Evolutionary conservation across 2,329 filamentous ascomycete genomes (phyloP).

Genomic region (Cryphonectria naterciae): DNA sequence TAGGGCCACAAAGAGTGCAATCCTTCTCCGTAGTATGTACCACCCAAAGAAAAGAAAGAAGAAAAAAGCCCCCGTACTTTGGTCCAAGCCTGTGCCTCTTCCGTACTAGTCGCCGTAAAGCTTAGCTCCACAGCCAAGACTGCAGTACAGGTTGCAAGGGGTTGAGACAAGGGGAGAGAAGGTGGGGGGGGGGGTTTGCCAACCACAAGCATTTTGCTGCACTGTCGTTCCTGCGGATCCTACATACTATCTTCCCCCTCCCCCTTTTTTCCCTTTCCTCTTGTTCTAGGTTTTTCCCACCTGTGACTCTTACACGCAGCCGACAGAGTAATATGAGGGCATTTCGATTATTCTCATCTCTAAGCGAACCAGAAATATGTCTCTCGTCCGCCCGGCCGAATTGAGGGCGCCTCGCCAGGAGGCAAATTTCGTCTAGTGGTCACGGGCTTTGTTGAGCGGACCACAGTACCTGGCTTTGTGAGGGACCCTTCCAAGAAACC

Average conservation of each 20-base stretch:
- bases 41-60: not conserved
- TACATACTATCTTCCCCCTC: not conserved
- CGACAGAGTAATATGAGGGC: not conserved
- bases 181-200: not conserved
- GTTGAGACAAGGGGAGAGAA: slow-evolving; percentile 12
- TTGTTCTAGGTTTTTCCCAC: not conserved
- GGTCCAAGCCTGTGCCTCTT: not conserved
- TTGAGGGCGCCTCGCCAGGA: not conserved
- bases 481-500: not conserved
- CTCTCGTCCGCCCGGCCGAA: not conserved
- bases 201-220: not conserved
- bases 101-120: slow-evolving; percentile 18
- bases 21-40: not conserved
- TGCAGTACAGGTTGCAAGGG: not conserved
- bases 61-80: not conserved
- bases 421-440: not conserved
- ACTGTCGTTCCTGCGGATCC: slow-evolving; percentile 2
- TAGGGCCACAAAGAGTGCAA: not conserved
- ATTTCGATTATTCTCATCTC: not conserved
- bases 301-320: not conserved
- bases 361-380: not conserved
- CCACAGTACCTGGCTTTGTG: not conserved
- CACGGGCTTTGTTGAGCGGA: not conserved
- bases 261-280: not conserved
- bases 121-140: slow-evolving; percentile 24